Base-by-base conservation (phyloP, 768 basidiomycete species). In the Coprinellus micaceus region DNA sequence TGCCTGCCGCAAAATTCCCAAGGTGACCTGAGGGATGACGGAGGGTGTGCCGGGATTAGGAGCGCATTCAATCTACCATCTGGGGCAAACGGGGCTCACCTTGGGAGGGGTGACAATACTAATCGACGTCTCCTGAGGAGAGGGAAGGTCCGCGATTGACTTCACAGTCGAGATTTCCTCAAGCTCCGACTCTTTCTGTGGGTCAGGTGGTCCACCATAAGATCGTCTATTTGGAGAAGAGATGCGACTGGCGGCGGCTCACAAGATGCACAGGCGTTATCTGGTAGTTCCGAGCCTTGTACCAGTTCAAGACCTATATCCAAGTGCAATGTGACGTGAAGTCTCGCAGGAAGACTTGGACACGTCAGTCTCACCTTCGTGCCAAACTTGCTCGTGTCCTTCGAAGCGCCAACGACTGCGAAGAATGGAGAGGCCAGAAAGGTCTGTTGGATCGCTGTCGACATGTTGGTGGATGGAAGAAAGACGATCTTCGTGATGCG, bases 381-480 rank as follows among this genome's bases (percentile, higher is more conserved):
- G 28, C 92, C 91, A 66, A 76, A 90, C 73, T 93, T 94, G 55
- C 74, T 75, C 63, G 81, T 77, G 69, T 93, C 86, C 59, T 84
- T 91, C 43, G 89, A 92, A 3, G 90, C 90, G 22, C 92, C 91
- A 13, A 91, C 82, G 25, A 94, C 91, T 29, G 90, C 92, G 54
- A 79, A 94, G 58, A 74, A 66, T 5, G 85, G 75, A 12, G 83
- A 80, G 7, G 80, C 74, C 40, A 93, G 67, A 70, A 93, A 93
- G 61, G 77, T 72, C 56, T 81, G 80, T 56, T 84, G 76, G 41
- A 74, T 63, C 59, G 71, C 65, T 29, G 63, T 59, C 30, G 49
- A 33, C 49, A 52, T 52, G 6, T n/a, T n/a, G n/a, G n/a, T n/a
- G n/a, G 47, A 22, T 51, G 28, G 17, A 53, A 22, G 51, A 25